These are phyloP conservation scores for Malus hybrid DNA, from an alignment of 331 rosid species.

Conservation along the genomic window DNA sequence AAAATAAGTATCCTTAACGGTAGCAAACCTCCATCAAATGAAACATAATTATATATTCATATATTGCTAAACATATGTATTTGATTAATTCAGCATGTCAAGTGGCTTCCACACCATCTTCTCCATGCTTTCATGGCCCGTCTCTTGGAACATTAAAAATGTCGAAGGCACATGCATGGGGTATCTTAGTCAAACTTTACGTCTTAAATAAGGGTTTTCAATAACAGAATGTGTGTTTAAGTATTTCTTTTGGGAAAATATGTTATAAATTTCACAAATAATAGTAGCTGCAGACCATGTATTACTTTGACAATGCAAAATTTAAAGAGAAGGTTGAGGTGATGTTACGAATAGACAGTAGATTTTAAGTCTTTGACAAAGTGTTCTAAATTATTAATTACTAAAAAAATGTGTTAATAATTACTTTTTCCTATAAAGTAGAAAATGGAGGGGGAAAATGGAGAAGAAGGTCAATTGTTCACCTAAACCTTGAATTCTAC, in stretches of 20 bases:
- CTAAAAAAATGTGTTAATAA: too few relatives aligned
- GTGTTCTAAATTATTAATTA: background rate
- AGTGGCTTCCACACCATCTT: slow-evolving; percentile 5
- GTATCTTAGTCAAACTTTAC: slow-evolving; percentile 31
- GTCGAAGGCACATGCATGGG: slow-evolving; percentile 43
- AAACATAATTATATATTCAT: slow-evolving; percentile 6
- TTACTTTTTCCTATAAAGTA: background rate
- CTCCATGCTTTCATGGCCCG: slow-evolving; percentile 19
- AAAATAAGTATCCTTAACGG: slow-evolving; percentile 40
- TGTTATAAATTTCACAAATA: slow-evolving; percentile 1
- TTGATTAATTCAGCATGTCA: background rate
- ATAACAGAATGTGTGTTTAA: background rate
- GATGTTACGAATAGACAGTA: background rate
- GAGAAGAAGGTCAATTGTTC: background rate
- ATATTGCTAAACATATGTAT: background rate
- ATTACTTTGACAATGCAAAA: background rate
- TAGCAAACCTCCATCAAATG: slow-evolving; percentile 26
- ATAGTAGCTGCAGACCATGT: slow-evolving; percentile 10
- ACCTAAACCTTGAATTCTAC: background rate
- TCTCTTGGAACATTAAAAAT: slow-evolving; percentile 19
- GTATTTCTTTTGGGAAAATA: background rate
- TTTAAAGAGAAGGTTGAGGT: background rate
- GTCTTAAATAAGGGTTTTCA: slow-evolving; percentile 1
- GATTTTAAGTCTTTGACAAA: background rate
- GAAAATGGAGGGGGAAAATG: background rate